A percentile compares a stretch with the other conserved stretches of the same genome.
Evolutionary conservation across 441 rosid species (phyloP).

Genomic region (Mallotus japonicus): DNA sequence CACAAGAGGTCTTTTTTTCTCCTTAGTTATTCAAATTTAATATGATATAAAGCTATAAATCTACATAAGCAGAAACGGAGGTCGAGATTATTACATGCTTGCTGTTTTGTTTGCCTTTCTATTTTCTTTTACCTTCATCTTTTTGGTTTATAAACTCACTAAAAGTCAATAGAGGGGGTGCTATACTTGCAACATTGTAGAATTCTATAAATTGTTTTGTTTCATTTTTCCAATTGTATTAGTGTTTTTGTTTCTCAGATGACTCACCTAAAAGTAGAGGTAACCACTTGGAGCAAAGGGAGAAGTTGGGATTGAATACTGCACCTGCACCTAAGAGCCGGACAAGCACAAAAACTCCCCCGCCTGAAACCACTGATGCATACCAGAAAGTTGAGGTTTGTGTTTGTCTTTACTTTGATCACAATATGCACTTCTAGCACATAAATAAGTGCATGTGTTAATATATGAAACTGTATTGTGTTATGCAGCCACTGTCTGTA

Average conservation of each 20-base stretch:
- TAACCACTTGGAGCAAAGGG: constrained; percentile 53
- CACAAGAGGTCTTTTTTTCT: constrained; percentile 50
- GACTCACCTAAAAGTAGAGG: constrained; percentile 40
- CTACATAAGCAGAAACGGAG: neutral
- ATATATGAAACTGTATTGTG: neutral
- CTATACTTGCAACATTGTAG: neutral
- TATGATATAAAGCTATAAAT: neutral
- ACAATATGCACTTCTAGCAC: neutral
- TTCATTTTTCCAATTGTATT: neutral
- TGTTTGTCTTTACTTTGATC: neutral
- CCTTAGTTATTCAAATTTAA: neutral
- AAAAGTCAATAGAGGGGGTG: neutral
- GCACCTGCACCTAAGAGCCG: constrained; percentile 41
- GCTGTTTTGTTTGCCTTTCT: neutral
- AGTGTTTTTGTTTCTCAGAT: constrained; percentile 34
- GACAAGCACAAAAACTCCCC: constrained; percentile 30
- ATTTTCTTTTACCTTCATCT: neutral
- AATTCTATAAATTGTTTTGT: too few species aligned
- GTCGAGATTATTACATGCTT: neutral
- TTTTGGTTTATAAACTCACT: neutral
- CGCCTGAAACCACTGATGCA: constrained; percentile 45
- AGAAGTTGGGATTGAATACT: constrained; percentile 55
- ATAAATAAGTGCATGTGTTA: neutral
- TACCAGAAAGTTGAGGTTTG: constrained; percentile 70
- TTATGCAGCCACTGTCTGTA: neutral